Conservation (phyloP, 2,329 filamentous ascomycete genomes). For the Talaromyces sp. region DNA sequence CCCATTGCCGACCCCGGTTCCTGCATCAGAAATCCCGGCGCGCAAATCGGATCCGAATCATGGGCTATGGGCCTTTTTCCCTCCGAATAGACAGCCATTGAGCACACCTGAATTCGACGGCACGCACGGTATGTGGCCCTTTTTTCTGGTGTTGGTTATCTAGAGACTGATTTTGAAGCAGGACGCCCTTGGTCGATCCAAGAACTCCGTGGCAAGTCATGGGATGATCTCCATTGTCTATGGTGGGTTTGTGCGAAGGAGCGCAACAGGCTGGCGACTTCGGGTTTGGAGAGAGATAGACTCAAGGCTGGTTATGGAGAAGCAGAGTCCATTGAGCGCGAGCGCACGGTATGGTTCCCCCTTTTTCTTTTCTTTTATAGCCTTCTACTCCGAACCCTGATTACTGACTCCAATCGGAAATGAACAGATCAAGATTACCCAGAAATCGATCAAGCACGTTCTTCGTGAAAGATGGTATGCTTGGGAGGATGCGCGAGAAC, state of each 20-base stretch:
- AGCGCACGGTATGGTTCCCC: constrained; percentile 56
- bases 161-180: constrained; percentile 20
- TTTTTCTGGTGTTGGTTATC: not conserved
- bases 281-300: constrained; percentile 62
- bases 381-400: not conserved
- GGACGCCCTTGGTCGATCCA: constrained; percentile 76
- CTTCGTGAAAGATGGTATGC: constrained; percentile 85
- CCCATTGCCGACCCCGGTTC: constrained; percentile 66
- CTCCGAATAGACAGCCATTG: constrained; percentile 62
- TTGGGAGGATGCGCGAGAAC: constrained; percentile 52
- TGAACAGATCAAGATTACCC: constrained; percentile 66
- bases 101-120: constrained; percentile 65
- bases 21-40: constrained; percentile 46
- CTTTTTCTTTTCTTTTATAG: no score
- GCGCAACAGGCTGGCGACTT: constrained; percentile 81
- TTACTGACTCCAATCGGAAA: not conserved
- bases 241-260: constrained; percentile 96
- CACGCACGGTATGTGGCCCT: constrained; percentile 55
- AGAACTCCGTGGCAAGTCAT: constrained; percentile 83
- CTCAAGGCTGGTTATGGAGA: constrained; percentile 69
- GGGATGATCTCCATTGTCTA: constrained; percentile 84
- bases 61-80: constrained; percentile 91
- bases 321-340: constrained; percentile 59
- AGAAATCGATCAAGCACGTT: constrained; percentile 75
- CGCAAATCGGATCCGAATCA: constrained; percentile 65